phyloP scores from a whole-genome alignment of 495 filamentous ascomycete species.

The Lasiosphaeria hispida region DNA sequence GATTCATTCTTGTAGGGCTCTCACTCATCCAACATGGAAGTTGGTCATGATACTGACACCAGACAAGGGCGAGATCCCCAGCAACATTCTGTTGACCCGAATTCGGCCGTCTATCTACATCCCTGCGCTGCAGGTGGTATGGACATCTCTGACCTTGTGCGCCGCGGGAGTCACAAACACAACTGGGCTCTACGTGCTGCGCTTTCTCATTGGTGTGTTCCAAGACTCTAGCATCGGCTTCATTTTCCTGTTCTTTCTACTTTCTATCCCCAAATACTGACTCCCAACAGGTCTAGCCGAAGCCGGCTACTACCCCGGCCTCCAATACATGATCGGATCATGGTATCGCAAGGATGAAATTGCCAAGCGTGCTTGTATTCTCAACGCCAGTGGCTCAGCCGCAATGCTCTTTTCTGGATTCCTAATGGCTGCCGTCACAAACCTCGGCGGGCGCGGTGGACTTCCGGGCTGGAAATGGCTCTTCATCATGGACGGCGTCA shows the following conservation, averaged over 20 bases:
- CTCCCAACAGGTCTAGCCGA: slow-evolving; percentile 38
- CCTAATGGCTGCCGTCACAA: slow-evolving; percentile 57
- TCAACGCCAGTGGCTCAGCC: slow-evolving; percentile 54
- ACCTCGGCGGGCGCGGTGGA: slow-evolving; percentile 50
- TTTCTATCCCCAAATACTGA: too few relatives aligned
- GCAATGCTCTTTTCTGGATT: slow-evolving; percentile 59
- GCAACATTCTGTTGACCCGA: slow-evolving; percentile 39
- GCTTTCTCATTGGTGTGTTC: slow-evolving; percentile 51
- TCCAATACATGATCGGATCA: slow-evolving; percentile 49
- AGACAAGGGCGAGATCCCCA: not conserved
- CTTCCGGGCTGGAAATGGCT: slow-evolving; percentile 50
- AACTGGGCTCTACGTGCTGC: slow-evolving; percentile 52
- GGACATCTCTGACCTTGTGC: slow-evolving; percentile 53
- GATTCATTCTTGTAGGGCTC: slow-evolving; percentile 61
- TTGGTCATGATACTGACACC: not conserved
- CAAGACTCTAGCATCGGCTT: too few relatives aligned
- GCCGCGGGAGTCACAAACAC: slow-evolving; percentile 46
- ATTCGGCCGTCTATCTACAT: slow-evolving; percentile 60
- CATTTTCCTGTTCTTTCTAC: too few relatives aligned
- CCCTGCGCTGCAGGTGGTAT: slow-evolving; percentile 41
- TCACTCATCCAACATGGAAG: slow-evolving; percentile 30
- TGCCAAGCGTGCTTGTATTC: slow-evolving; percentile 62
- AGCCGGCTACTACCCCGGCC: slow-evolving; percentile 44
- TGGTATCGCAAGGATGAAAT: slow-evolving; percentile 57
- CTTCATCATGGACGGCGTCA: slow-evolving; percentile 49